Evolutionary conservation across 306 rosid genomes (phyloP), one percentile per base, ranked within the genome.

Genomic region (Ceratonia siliqua): DNA sequence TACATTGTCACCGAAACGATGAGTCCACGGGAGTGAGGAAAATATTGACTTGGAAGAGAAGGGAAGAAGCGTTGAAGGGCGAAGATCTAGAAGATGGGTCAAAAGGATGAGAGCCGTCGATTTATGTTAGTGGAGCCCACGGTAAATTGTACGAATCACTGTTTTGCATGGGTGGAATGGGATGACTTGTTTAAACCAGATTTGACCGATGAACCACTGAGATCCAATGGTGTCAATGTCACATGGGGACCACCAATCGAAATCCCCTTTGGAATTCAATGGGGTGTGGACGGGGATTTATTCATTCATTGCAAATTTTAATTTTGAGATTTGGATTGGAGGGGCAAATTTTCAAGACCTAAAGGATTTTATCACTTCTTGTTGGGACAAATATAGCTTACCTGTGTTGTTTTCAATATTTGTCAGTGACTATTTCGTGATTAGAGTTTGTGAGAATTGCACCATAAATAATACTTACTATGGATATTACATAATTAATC

Each of bases 101-200:
- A 84, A 88, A 72, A 21, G 5, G 72, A 88, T 88, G 84, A 18
- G 15, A 20, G 36, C 87, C 90, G 78, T 88, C n/a, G 1, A 70
- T 49, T 67, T 21, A 15, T 2, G 12, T 8, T 1, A 6, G 39
- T 70, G 68, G 85, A 5, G 2, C 69, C 45, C 15, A 36, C 15
- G 17, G 33, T 32, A 30, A 45, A 65, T 46, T 46, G 35, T 2
- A 78, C 15, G 24, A 8, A 15, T 15, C 27, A 38, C 56, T 48
- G 56, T 21, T 22, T 50, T 75, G 73, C 78, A 76, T 70, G 81
- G 25, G 57, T 28, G 0, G 28, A 46, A 32, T 35, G 48, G 65
- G 59, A 46, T 49, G 79, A 39, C 15, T 50, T 66, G 45, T 70
- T 18, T 77, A 17, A 17, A 42, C 72, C 73, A 24, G 30, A 58